phyloP scores from a whole-genome alignment of 768 basidiomycete species.

The Dendrothele bispora region DNA sequence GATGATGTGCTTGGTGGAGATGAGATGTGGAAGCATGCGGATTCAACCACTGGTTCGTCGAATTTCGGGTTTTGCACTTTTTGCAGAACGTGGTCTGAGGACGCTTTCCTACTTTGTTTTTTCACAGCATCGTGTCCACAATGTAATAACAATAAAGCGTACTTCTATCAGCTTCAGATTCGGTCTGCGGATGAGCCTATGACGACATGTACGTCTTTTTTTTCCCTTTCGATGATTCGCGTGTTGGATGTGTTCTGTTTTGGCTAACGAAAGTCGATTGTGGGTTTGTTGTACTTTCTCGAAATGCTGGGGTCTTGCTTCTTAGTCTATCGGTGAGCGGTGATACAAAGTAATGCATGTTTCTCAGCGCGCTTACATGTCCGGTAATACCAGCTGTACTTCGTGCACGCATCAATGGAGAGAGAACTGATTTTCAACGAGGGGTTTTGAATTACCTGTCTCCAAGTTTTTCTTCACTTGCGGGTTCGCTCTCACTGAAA shows the following conservation, averaged over 20 bases:
- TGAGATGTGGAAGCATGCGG: constrained; percentile 92
- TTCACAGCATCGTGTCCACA: constrained; percentile 63
- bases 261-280: too few species aligned
- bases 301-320: too few species aligned
- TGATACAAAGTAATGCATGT: neutral
- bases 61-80: neutral
- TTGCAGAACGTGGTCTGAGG: neutral
- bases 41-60: constrained; percentile 71
- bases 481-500: too few species aligned
- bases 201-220: constrained; percentile 57
- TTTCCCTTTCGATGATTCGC: neutral
- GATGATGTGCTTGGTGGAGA: constrained; percentile 97
- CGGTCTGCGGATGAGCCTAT: constrained; percentile 91
- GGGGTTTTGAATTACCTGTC: too few species aligned
- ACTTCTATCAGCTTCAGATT: constrained; percentile 96
- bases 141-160: constrained; percentile 84
- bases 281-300: too few species aligned
- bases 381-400: neutral
- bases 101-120: neutral
- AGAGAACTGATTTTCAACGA: too few species aligned
- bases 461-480: too few species aligned
- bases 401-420: constrained; percentile 4
- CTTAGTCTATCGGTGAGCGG: constrained; percentile 6
- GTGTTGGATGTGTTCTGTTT: neutral
- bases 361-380: neutral